Evolutionary conservation across 108 stramenopile genomes (phyloP).

Genomic region (Craspedostauros australis): DNA sequence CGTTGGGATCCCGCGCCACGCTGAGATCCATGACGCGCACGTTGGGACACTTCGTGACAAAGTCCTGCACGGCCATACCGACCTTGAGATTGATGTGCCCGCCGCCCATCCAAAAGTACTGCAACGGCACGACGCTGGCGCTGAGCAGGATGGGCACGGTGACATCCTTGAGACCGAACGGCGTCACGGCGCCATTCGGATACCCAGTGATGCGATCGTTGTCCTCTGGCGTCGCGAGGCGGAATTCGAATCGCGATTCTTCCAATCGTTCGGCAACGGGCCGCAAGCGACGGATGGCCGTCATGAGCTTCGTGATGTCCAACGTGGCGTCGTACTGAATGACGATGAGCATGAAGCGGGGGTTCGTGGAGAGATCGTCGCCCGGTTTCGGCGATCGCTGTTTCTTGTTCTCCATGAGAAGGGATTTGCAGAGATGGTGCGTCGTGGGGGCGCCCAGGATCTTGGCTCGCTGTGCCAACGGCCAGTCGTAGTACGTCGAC

Average conservation of each 20-base stretch:
- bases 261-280: slow-evolving; percentile 47
- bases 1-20: slow-evolving; percentile 11
- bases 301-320: slow-evolving; percentile 46
- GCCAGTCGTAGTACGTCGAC: slow-evolving; percentile 46
- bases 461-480: slow-evolving; percentile 51
- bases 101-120: slow-evolving; percentile 78
- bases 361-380: slow-evolving; percentile 36
- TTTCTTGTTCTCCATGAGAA: slow-evolving; percentile 80
- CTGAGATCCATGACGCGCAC: slow-evolving; percentile 61
- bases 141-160: slow-evolving; percentile 62
- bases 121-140: slow-evolving; percentile 29
- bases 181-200: slow-evolving; percentile 67
- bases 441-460: slow-evolving; percentile 40
- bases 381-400: slow-evolving; percentile 8
- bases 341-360: slow-evolving; percentile 65
- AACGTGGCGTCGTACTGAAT: slow-evolving; percentile 75
- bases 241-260: slow-evolving; percentile 52
- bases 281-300: slow-evolving; percentile 53
- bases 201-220: slow-evolving; percentile 73
- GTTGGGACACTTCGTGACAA: slow-evolving; percentile 30
- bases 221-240: slow-evolving; percentile 56
- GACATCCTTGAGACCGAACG: slow-evolving; percentile 72
- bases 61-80: slow-evolving; percentile 68
- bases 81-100: slow-evolving; percentile 80
- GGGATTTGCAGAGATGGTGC: slow-evolving; percentile 56